phyloP scores from a whole-genome alignment of 2,329 filamentous ascomycete genomes.

The Teratosphaeria epicoccoides region DNA sequence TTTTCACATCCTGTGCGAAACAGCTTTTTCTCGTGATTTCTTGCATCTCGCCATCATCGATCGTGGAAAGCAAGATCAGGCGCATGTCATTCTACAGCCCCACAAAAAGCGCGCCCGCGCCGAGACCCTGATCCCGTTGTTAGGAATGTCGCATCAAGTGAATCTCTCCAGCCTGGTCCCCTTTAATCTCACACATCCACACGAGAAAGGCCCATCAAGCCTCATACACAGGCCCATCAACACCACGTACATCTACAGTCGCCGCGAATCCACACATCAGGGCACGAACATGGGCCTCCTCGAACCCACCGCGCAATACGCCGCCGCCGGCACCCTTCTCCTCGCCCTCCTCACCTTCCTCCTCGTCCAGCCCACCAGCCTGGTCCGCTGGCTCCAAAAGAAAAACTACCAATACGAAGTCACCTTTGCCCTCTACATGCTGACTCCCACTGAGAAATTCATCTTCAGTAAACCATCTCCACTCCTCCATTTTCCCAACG shows the following conservation, averaged over 20 bases:
- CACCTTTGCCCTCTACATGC: constrained; percentile 93
- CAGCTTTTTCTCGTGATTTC: not conserved
- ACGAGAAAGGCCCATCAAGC: not conserved
- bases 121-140: not conserved
- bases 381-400: constrained; percentile 78
- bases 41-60: too few relatives aligned
- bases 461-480: constrained; percentile 70
- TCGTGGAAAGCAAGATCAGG: not conserved
- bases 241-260: not conserved
- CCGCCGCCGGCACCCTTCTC: constrained; percentile 57
- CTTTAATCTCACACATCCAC: not conserved
- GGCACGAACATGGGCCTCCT: not conserved
- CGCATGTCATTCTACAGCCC: not conserved
- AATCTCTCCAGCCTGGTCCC: not conserved
- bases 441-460: constrained; percentile 91
- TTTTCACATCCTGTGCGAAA: not conserved
- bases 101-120: not conserved
- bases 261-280: not conserved
- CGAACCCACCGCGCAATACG: constrained; percentile 2
- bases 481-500: not conserved
- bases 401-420: constrained; percentile 99
- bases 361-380: constrained; percentile 35
- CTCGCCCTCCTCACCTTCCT: constrained; percentile 27
- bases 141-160: too few relatives aligned
- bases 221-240: not conserved